Base-by-base conservation (phyloP, 1,284 basidiomycete genomes). In the Sanghuangporus sanghuang region DNA sequence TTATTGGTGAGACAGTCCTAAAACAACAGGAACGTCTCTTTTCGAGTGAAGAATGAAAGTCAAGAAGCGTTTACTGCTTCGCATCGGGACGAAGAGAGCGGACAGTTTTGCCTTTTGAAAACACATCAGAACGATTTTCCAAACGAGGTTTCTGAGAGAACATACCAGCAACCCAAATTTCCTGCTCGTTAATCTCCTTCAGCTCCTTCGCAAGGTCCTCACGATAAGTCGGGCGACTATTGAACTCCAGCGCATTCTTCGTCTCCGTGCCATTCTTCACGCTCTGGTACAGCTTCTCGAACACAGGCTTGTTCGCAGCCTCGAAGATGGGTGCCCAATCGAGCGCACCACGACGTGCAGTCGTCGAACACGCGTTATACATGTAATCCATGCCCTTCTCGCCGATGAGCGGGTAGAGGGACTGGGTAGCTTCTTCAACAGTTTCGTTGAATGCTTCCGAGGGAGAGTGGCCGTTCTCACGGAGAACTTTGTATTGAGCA, bases 401-500 rank as follows among this genome's bases (percentile, higher is more conserved):
- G 71, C 96, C 96, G 71, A 99, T 95, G 74, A 99, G 80, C 66
- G 97, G 96, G 85, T 95, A 98, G 69, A 99, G 89, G 62, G 95
- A 98, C 77, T 98, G 95, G 58, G 97, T 98, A 18, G 97, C 97
- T 82, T 99, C 96, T 79, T 99, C 96, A 66, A 98, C 95, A 68
- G 97, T 99, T 85, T 99, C 96, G 81, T 99, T 99, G 88, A 99
- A 98, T 66, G 95, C 96, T 79, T 99, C 96, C 52, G 96, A 98
- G 65, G 96, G 97, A 16, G 87, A 83, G 86, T 99, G 96, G 67
- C 97, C 97, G 78, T 99, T 99, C 76, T 92, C 93, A 74, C 96
- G 94, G 74, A 99, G 93, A 67, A 98, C 92, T 82, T 98, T 90
- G 89, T 99, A 99, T 79, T 99, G 95, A 60, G 96, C 96, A 73